Conservation (phyloP, 2,329 filamentous ascomycete species). For the Phyllosticta capitalensis region DNA sequence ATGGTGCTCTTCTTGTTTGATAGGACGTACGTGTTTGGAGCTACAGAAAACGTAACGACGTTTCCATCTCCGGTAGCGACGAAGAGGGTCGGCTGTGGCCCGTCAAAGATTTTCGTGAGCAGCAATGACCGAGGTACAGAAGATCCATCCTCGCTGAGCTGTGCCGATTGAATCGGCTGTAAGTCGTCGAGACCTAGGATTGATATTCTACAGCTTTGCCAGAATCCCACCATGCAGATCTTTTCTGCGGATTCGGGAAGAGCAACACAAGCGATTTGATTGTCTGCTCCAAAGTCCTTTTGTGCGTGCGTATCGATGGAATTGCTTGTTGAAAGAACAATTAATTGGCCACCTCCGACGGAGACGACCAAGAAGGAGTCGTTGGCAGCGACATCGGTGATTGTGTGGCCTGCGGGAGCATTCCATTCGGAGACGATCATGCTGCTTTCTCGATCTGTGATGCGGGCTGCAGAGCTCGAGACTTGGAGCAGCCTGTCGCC, state of each 20-base stretch:
- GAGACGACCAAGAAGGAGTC: slow-evolving; percentile 61
- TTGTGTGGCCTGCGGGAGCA: slow-evolving; percentile 40
- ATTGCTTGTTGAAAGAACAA: slow-evolving; percentile 55
- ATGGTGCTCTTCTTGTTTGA: slow-evolving; percentile 71
- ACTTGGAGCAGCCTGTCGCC: slow-evolving; percentile 64
- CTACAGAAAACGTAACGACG: slow-evolving; percentile 72
- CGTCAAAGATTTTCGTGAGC: slow-evolving; percentile 62
- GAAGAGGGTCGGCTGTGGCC: slow-evolving; percentile 66
- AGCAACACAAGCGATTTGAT: slow-evolving; percentile 80
- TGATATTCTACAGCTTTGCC: slow-evolving; percentile 70
- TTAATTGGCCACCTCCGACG: slow-evolving; percentile 61
- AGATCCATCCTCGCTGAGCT: slow-evolving; percentile 41
- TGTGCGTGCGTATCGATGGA: slow-evolving; percentile 49
- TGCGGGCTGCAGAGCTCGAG: slow-evolving; percentile 51
- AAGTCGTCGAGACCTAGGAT: slow-evolving; percentile 62
- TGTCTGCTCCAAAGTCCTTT: slow-evolving; percentile 53
- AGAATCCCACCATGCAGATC: slow-evolving; percentile 76
- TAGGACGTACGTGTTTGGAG: slow-evolving; percentile 51
- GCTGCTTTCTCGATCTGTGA: slow-evolving; percentile 51
- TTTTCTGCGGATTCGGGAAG: slow-evolving; percentile 54
- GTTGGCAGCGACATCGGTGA: slow-evolving; percentile 73
- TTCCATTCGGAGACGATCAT: slow-evolving; percentile 52
- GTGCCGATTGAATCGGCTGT: slow-evolving; percentile 51
- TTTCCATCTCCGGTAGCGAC: slow-evolving; percentile 88
- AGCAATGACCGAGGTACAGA: slow-evolving; percentile 77